phyloP scores from a whole-genome alignment of 2,329 filamentous ascomycete genomes.

The Colletotrichum sansevieriae region DNA sequence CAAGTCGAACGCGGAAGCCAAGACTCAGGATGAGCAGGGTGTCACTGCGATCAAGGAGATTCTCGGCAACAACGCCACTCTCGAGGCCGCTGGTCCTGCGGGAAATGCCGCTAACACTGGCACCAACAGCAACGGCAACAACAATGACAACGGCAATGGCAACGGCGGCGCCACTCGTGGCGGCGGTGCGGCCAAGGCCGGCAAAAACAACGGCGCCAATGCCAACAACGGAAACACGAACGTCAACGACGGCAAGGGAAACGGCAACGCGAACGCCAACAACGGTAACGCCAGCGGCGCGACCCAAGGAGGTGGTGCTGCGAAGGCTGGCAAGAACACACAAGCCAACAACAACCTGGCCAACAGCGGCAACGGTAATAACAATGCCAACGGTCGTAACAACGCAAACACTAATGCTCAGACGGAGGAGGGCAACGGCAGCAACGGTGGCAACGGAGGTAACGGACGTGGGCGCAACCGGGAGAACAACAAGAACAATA shows the following conservation, averaged over 20 bases:
- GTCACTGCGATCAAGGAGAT: constrained; percentile 56
- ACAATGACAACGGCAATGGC: background rate
- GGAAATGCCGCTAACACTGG: constrained; percentile 11
- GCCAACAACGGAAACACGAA: constrained; percentile 2
- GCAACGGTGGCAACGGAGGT: constrained; percentile 3
- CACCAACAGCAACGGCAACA: constrained; percentile 28
- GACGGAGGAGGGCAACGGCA: background rate
- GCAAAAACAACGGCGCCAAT: constrained; percentile 3
- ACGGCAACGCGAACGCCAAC: background rate
- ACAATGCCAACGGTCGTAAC: background rate
- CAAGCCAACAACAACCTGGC: constrained; percentile 27
- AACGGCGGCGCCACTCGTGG: background rate
- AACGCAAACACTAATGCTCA: background rate
- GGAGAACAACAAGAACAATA: constrained; percentile 26
- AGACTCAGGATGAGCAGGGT: constrained; percentile 48
- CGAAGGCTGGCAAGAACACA: constrained; percentile 32
- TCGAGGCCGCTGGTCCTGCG: constrained; percentile 49
- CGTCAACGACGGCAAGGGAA: background rate
- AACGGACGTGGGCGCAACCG: constrained; percentile 17
- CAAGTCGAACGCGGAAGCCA: constrained; percentile 57
- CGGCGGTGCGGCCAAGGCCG: constrained; percentile 8
- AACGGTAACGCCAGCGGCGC: constrained; percentile 4
- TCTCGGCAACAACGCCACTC: constrained; percentile 49
- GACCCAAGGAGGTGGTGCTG: background rate
- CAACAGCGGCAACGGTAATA: constrained; percentile 4